Evolutionary conservation across 257 asterid species (phyloP), one percentile per base, ranked within the genome.

Genomic region (Anisodus tanguticus): DNA sequence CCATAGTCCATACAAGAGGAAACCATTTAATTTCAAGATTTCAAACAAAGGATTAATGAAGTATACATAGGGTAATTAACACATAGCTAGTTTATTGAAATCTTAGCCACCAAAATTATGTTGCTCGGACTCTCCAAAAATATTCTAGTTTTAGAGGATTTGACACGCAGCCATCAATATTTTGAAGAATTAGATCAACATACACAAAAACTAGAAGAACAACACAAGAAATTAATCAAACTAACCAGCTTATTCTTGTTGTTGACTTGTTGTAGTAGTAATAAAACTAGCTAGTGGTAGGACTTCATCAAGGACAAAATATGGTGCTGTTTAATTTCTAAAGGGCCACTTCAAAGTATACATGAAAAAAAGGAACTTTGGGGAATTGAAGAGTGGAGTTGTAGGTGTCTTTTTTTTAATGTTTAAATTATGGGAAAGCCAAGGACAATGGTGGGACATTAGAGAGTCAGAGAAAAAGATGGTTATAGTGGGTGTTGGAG

Each of bases 391-490:
- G 43, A 81, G 85, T 22, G 78, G 88, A 77, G 8, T 69, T 41
- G 58, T 69, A 69, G 78, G 78, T 69, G 17, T 39, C 78, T 41
- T 68, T 15, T 68, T 67, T 35, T 39, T 39, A 6, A 69, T 39
- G 9, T 45, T 71, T 71, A 87, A 41, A 69, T 85, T 85, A 91
- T 88, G 85, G 88, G 70, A 90, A 87, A 84, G 86, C 85, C 77
- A 83, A 88, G 83, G 90, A 88, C 87, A 89, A 85, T 84, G 86
- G 88, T 80, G 90, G 90, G 91, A 86, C 79, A 85, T 85, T 88
- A 88, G 87, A 85, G 79, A 54, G 87, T 74, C 72, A 84, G 74
- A 82, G 59, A 51, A 85, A 68, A 81, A 86, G 67, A 57, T 82
- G 41, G 83, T 62, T 58, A 17, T 84, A 43, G 84, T 67, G 85